A percentile compares a stretch with the other conserved stretches of the same genome.
These are phyloP conservation scores for Pythium dissimile DNA, from an alignment of 352 stramenopile genomes.

Conservation along the genomic window DNA sequence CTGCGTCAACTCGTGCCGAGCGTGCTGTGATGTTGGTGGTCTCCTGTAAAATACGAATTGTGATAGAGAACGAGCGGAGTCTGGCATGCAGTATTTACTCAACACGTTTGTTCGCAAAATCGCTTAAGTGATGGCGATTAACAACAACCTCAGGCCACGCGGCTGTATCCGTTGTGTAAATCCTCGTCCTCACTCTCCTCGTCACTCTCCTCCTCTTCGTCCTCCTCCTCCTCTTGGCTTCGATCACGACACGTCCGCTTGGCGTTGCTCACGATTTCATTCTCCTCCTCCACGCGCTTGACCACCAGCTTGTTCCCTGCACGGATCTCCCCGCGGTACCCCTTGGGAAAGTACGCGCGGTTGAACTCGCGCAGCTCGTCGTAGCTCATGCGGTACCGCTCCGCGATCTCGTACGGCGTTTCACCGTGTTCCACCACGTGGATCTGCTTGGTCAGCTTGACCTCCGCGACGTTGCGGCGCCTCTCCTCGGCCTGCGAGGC, in stretches of 20 bases:
- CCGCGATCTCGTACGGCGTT: slow-evolving; percentile 61
- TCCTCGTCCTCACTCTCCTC: not conserved
- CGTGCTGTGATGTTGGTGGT: no score
- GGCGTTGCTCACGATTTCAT: not conserved
- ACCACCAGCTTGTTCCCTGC: slow-evolving; percentile 81
- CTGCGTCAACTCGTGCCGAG: no score
- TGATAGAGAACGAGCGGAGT: no score
- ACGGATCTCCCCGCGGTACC: slow-evolving; percentile 76
- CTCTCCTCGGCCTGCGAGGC: slow-evolving; percentile 45
- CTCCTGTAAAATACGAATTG: no score
- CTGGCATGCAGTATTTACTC: no score
- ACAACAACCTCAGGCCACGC: slow-evolving; percentile 1
- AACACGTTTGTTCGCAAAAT: no score
- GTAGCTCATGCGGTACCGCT: slow-evolving; percentile 74
- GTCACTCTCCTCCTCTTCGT: slow-evolving; percentile 9
- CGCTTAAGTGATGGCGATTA: no score
- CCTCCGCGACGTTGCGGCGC: slow-evolving; percentile 68
- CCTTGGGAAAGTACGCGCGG: slow-evolving; percentile 83
- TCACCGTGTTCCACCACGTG: slow-evolving; percentile 72
- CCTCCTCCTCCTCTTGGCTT: not conserved
- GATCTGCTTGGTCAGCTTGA: slow-evolving; percentile 87
- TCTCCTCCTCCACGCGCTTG: slow-evolving; percentile 40
- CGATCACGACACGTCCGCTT: not conserved
- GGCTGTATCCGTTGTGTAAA: slow-evolving; percentile 3
- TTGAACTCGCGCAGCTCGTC: slow-evolving; percentile 86